Evolutionary conservation across 78 protist genomes (phyloP).

Genomic region (Polysphondylium violaceum): DNA sequence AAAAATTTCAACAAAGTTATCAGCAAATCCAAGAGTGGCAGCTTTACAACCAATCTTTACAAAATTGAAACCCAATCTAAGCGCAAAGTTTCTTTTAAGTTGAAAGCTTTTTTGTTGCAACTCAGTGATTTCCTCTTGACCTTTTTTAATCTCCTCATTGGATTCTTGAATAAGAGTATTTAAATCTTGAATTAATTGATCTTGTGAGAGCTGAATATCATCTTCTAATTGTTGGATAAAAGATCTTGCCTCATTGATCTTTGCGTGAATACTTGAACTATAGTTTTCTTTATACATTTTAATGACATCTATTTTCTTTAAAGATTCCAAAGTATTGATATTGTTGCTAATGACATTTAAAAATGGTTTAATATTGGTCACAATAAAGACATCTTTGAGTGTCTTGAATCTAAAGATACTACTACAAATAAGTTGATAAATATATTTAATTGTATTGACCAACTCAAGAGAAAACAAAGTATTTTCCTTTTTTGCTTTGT

Average conservation of each 20-base stretch:
- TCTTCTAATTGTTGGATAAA: neutral
- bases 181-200: no score
- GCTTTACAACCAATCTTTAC: no score
- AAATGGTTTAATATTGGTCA: neutral
- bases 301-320: neutral
- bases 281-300: neutral
- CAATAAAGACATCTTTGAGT: neutral
- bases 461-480: neutral
- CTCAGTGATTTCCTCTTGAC: neutral
- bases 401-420: neutral
- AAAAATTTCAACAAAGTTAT: no score
- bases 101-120: no score
- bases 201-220: neutral
- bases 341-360: no score
- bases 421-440: neutral
- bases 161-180: no score
- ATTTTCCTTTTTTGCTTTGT: neutral
- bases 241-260: neutral
- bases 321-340: neutral
- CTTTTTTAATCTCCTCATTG: neutral
- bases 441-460: neutral
- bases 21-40: no score
- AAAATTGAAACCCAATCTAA: no score
- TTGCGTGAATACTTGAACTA: neutral
- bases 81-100: no score